A percentile compares a stretch with the other conserved stretches of the same genome.
phyloP scores from a whole-genome alignment of 352 stramenopile species.

The Halophytophthora batemanensis region DNA sequence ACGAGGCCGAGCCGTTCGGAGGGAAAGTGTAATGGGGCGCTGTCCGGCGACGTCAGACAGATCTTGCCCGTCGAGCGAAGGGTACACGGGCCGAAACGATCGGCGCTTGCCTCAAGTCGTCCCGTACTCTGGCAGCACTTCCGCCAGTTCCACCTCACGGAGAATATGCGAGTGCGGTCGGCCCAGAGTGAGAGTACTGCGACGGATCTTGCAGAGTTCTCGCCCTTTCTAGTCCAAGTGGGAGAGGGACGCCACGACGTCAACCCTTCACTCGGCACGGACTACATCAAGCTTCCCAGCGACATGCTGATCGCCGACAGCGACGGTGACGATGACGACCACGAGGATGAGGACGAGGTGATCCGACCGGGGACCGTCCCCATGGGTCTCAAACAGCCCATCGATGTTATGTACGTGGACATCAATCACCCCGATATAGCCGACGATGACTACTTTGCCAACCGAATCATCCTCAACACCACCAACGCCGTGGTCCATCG shows the following conservation, averaged over 20 bases:
- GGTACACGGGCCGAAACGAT: slow-evolving; percentile 3
- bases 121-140: slow-evolving; percentile 1
- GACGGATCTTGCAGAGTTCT: background rate
- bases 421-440: slow-evolving; percentile 7
- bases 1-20: slow-evolving; percentile 9
- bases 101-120: slow-evolving; percentile 4
- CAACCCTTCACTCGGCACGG: background rate
- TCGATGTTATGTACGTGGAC: slow-evolving; percentile 11
- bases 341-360: slow-evolving; percentile 27
- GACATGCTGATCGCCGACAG: slow-evolving; percentile 12
- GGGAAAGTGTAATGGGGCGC: slow-evolving; percentile 20
- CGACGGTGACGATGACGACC: background rate
- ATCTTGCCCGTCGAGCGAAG: slow-evolving; percentile 13
- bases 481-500: slow-evolving; percentile 10
- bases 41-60: slow-evolving; percentile 23
- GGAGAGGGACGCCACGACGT: slow-evolving; percentile 4
- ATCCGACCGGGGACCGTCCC: background rate
- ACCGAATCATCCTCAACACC: slow-evolving; percentile 8
- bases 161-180: slow-evolving; percentile 1
- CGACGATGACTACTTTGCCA: slow-evolving; percentile 10
- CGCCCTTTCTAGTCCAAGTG: background rate
- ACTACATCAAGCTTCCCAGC: slow-evolving; percentile 9
- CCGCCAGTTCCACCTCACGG: background rate
- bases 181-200: background rate
- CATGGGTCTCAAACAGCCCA: background rate